Evolutionary conservation across 176 grass and related monocot genomes (phyloP).

Genomic region (Neostapfia colusana): DNA sequence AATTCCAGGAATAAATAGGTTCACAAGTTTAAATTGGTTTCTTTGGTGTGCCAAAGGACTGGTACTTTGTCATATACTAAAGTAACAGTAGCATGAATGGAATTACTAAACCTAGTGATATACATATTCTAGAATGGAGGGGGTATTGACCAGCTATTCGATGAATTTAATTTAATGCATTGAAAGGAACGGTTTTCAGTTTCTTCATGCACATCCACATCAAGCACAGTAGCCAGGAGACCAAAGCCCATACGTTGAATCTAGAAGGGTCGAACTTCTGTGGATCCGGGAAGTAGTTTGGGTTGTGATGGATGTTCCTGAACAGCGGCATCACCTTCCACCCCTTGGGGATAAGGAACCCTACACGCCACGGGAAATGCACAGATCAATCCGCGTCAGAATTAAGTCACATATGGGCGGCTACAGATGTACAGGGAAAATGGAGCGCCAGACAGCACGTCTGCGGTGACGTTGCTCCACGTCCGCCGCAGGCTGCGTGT

Average conservation of each 20-base stretch:
- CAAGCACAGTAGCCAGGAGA: neutral
- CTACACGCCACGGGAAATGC: conserved; percentile 48
- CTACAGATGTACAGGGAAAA: neutral
- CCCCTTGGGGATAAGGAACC: conserved; percentile 90
- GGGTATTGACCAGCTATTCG: too few species aligned
- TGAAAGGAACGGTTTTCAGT: conserved; percentile 38
- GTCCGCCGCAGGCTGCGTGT: neutral
- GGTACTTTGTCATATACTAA: too few species aligned
- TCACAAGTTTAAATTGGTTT: too few species aligned
- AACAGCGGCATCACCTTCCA: conserved; percentile 99
- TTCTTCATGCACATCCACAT: conserved; percentile 20
- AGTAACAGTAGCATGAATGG: too few species aligned
- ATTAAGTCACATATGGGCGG: neutral
- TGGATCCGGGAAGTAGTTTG: conserved; percentile 79
- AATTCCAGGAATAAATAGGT: too few species aligned
- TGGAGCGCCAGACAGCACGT: neutral
- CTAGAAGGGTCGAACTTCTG: conserved; percentile 83
- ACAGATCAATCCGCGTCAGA: conserved; percentile 16
- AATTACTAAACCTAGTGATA: too few species aligned
- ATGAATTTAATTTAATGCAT: conserved; percentile 31
- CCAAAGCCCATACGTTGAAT: conserved; percentile 62
- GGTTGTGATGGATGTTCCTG: conserved; percentile 88
- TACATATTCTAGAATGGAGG: too few species aligned
- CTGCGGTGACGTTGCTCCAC: conserved; percentile 23
- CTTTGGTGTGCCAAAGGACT: too few species aligned